These are phyloP conservation scores for Coprinopsis strossmayeri DNA, from an alignment of 768 basidiomycete species.

Conservation along the genomic window DNA sequence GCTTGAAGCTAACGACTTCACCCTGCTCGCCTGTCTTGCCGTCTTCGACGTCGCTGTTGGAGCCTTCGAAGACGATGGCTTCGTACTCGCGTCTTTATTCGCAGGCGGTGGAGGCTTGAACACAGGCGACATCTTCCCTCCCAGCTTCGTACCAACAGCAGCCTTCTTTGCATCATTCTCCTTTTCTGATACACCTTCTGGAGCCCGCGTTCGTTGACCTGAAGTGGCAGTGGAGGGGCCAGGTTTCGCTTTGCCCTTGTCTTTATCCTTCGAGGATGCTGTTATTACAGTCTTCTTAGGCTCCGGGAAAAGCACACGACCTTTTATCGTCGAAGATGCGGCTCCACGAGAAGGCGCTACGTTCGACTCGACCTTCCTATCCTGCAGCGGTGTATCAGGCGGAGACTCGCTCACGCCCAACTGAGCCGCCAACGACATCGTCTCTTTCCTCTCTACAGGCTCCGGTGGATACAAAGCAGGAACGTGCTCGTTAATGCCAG, in stretches of 20 bases:
- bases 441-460: slow-evolving; percentile 13
- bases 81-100: background rate
- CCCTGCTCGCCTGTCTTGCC: background rate
- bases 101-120: slow-evolving; percentile 19
- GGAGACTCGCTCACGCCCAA: slow-evolving; percentile 35
- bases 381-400: slow-evolving; percentile 47
- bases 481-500: background rate
- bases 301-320: slow-evolving; percentile 24
- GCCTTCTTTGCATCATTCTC: slow-evolving; percentile 25
- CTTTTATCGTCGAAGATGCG: slow-evolving; percentile 13
- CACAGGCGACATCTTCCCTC: slow-evolving; percentile 18
- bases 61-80: background rate
- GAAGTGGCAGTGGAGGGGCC: slow-evolving; percentile 29
- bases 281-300: slow-evolving; percentile 21
- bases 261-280: slow-evolving; percentile 20
- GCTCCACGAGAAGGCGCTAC: slow-evolving; percentile 13
- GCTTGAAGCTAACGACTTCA: background rate
- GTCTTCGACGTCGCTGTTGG: background rate
- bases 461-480: background rate
- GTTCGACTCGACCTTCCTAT: slow-evolving; percentile 38
- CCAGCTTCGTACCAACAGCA: slow-evolving; percentile 4
- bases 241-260: slow-evolving; percentile 18
- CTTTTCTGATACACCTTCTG: slow-evolving; percentile 25
- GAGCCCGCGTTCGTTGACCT: slow-evolving; percentile 16
- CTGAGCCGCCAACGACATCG: slow-evolving; percentile 38